Evolutionary conservation across 2,329 filamentous ascomycete species (phyloP), one percentile per base, ranked within the genome.

Genomic region (Furcasterigmium furcatum): DNA sequence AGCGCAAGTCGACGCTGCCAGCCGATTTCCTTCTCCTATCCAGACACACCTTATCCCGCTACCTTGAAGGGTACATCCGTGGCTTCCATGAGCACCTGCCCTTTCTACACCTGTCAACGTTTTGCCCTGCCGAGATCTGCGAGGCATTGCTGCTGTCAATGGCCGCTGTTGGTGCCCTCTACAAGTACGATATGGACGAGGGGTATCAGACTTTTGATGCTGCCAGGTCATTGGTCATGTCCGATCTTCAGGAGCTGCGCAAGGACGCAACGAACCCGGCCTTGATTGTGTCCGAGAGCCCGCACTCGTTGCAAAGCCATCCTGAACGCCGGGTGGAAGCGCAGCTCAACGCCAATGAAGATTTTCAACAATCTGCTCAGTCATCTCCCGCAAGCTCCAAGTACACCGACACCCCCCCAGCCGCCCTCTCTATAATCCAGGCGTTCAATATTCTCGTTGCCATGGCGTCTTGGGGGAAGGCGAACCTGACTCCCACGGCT

Each of bases 1-100:
- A n/a, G n/a, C n/a, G n/a, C n/a, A n/a, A n/a, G n/a, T n/a, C n/a
- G n/a, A n/a, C n/a, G n/a, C n/a, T n/a, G n/a, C n/a, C n/a, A n/a
- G n/a, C n/a, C n/a, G n/a, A n/a, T n/a, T 27, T 27, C 12, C 12
- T 12, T 27, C 24, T 27, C 7, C 30, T n/a, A 16, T 14, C 30
- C 12, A 14, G 30, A 18, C 30, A 34, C 16, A 34, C 30, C 3
- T n/a, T 34, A 8, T 34, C 30, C 8, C 30, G 30, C 4, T 34
- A 34, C 30, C 30, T 34, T 4, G 30, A 34, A 18, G 30, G 30
- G 9, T 34, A 34, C 16, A n/a, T 76, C 38, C 73, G 73, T 45
- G 72, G 73, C n/a, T 58, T 74, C 45, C 73, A 76, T 43, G 71
- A 74, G 43, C 72, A 74, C 55, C 63, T 76, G 38, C 72, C 73